A percentile compares a stretch with the other conserved stretches of the same genome.
Evolutionary conservation across 257 asterid species (phyloP).

Genomic region (Solanum sejunctum): DNA sequence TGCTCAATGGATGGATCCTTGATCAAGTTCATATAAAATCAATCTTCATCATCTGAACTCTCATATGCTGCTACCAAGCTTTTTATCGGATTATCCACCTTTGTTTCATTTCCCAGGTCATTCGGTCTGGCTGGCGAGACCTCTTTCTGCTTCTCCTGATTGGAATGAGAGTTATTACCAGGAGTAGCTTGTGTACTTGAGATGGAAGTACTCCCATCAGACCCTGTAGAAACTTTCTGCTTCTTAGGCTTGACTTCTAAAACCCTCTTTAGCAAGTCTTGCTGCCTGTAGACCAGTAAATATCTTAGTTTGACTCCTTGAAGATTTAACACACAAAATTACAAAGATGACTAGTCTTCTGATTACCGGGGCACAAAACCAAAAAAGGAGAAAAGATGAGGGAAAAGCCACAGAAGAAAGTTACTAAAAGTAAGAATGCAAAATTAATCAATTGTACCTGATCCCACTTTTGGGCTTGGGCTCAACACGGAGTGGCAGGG

Average conservation of each 20-base stretch:
- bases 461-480: slow-evolving; percentile 96
- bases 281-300: slow-evolving; percentile 46
- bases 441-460: slow-evolving; percentile 26
- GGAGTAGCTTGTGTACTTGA: slow-evolving; percentile 19
- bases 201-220: slow-evolving; percentile 14
- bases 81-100: slow-evolving; percentile 61
- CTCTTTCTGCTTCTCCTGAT: slow-evolving; percentile 7
- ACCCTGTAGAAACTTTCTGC: slow-evolving; percentile 28
- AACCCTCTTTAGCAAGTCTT: slow-evolving; percentile 80
- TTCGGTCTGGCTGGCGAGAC: slow-evolving; percentile 12
- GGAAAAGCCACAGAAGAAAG: background rate
- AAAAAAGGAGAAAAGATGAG: background rate
- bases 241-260: slow-evolving; percentile 86
- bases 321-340: background rate
- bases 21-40: background rate
- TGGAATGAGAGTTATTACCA: slow-evolving; percentile 8
- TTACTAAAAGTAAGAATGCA: background rate
- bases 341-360: background rate
- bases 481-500: slow-evolving; percentile 90
- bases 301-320: background rate
- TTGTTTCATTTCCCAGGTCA: slow-evolving; percentile 6
- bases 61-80: slow-evolving; percentile 66
- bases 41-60: slow-evolving; percentile 66
- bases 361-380: background rate
- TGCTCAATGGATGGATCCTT: background rate